These are phyloP conservation scores for Yamadazyma sp. DNA, from an alignment of 1,139 yeast species.

Conservation along the genomic window DNA sequence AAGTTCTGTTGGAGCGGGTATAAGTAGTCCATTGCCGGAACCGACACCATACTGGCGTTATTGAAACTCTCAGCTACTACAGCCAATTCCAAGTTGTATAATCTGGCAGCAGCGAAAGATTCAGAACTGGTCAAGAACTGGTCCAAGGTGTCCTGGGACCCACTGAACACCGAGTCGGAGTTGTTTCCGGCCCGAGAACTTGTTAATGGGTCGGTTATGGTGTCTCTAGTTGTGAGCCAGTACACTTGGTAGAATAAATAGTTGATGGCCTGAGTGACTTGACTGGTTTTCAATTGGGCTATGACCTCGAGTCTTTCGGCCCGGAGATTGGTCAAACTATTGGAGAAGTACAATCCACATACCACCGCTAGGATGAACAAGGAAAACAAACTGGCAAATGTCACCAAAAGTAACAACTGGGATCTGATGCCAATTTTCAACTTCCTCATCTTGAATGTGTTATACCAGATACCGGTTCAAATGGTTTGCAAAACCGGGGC, in stretches of 20 bases:
- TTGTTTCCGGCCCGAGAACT: slow-evolving; percentile 71
- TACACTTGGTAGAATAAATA: slow-evolving; percentile 67
- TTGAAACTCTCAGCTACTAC: slow-evolving; percentile 37
- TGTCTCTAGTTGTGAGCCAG: slow-evolving; percentile 64
- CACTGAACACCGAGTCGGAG: slow-evolving; percentile 40
- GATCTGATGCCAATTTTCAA: slow-evolving; percentile 56
- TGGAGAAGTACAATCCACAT: slow-evolving; percentile 76
- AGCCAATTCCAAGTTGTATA: slow-evolving; percentile 58
- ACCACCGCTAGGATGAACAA: slow-evolving; percentile 73
- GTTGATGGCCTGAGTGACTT: slow-evolving; percentile 66
- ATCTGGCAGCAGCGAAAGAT: slow-evolving; percentile 60
- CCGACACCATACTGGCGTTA: slow-evolving; percentile 29
- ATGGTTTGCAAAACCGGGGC: no score
- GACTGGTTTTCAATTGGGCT: slow-evolving; percentile 79
- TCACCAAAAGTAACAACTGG: slow-evolving; percentile 79
- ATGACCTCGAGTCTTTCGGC: slow-evolving; percentile 74
- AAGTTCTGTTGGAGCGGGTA: slow-evolving; percentile 52
- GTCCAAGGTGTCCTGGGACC: slow-evolving; percentile 48
- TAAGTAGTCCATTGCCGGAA: slow-evolving; percentile 36
- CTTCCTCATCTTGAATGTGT: slow-evolving; percentile 32
- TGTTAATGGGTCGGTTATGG: slow-evolving; percentile 59
- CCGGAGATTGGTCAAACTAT: slow-evolving; percentile 59
- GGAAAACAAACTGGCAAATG: slow-evolving; percentile 74
- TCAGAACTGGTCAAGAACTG: slow-evolving; percentile 65
- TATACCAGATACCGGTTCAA: no score